Evolutionary conservation across 148 eudicot species (phyloP).

Genomic region (Nepenthes gracilis): DNA sequence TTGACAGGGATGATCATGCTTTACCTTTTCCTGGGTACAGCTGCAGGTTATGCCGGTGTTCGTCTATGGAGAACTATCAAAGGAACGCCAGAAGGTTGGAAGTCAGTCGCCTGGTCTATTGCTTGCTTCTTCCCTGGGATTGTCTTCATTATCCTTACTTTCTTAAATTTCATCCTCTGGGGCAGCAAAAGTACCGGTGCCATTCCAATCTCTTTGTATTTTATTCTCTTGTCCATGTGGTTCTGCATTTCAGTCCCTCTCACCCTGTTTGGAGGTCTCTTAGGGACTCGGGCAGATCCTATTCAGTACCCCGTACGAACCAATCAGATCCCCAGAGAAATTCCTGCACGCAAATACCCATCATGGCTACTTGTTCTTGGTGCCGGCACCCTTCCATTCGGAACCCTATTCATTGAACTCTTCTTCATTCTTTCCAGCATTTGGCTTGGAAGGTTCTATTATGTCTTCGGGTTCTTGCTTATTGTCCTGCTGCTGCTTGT

Average conservation of each 20-base stretch:
- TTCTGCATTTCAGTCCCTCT: constrained; percentile 7
- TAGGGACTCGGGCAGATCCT: constrained; percentile 3
- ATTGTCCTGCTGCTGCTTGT: constrained; percentile 2
- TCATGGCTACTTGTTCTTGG: constrained; percentile 5
- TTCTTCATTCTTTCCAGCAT: constrained; percentile 4
- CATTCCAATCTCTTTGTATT: constrained; percentile 1
- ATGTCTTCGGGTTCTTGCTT: constrained; percentile 1
- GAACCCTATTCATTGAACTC: constrained; percentile 1
- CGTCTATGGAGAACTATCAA: constrained; percentile 8
- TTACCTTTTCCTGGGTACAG: background rate
- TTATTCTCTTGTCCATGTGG: constrained; percentile 1
- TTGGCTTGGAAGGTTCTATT: constrained; percentile 4
- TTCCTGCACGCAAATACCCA: constrained; percentile 3
- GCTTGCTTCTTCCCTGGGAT: constrained; percentile 9
- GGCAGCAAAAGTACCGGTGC: constrained; percentile 1
- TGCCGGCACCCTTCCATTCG: constrained; percentile 7
- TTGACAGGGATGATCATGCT: constrained; percentile 4
- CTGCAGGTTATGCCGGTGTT: constrained; percentile 7
- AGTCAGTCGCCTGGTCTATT: constrained; percentile 5
- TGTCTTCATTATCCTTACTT: constrained; percentile 3
- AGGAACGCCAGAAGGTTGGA: constrained; percentile 10
- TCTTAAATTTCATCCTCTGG: constrained; percentile 2
- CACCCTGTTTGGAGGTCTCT: constrained; percentile 8
- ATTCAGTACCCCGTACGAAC: constrained; percentile 5
- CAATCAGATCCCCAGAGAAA: constrained; percentile 6